Evolutionary conservation across 2,329 filamentous ascomycete species (phyloP).

Genomic region (Fusarium sp.): DNA sequence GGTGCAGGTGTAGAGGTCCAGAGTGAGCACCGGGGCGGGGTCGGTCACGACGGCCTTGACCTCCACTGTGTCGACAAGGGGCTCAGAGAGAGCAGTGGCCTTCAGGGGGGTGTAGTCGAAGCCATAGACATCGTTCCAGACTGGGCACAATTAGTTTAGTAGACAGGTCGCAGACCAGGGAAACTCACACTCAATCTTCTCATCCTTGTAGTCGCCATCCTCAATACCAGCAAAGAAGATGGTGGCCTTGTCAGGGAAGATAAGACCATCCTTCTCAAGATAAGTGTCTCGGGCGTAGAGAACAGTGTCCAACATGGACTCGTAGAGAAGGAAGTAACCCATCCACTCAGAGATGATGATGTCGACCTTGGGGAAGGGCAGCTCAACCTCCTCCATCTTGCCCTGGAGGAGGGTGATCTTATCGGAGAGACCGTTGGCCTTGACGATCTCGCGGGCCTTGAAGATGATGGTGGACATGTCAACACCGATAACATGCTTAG

Average conservation of each 20-base stretch:
- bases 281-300: constrained; percentile 96
- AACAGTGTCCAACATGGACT: constrained; percentile 99
- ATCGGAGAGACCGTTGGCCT: constrained; percentile 88
- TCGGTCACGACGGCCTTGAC: constrained; percentile 97
- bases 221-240: constrained; percentile 98
- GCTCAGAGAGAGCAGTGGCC: constrained; percentile 91
- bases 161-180: not conserved
- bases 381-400: constrained; percentile 98
- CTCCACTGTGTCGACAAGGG: constrained; percentile 97
- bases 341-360: constrained; percentile 99
- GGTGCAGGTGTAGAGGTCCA: constrained; percentile 94
- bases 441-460: constrained; percentile 96
- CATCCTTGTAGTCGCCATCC: constrained; percentile 99
- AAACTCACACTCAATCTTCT: constrained; percentile 96
- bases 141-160: constrained; percentile 58
- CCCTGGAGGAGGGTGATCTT: constrained; percentile 98
- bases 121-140: constrained; percentile 99
- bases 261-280: constrained; percentile 85
- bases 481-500: constrained; percentile 98
- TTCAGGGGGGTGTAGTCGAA: constrained; percentile 98
- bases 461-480: constrained; percentile 99
- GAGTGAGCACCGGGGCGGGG: constrained; percentile 83
- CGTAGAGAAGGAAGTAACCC: constrained; percentile 99
- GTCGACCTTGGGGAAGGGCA: constrained; percentile 95
- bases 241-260: constrained; percentile 99